A percentile compares a stretch with the other conserved stretches of the same genome.
Conservation (phyloP, 2,329 filamentous ascomycete species). For the Penicillium sp. region DNA sequence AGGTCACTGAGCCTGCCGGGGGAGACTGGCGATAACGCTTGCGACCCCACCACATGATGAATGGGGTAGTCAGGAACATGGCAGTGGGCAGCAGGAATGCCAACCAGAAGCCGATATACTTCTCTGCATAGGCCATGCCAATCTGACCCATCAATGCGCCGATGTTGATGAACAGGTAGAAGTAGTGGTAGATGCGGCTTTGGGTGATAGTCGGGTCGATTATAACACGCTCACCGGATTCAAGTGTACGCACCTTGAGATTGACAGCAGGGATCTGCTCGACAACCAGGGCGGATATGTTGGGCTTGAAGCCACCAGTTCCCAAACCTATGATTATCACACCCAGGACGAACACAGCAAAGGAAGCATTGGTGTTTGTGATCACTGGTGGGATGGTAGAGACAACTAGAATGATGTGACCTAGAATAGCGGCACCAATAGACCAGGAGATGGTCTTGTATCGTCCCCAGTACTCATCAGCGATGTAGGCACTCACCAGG, state of each 20-base stretch:
- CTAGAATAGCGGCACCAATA: slow-evolving; percentile 62
- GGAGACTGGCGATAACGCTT: background rate
- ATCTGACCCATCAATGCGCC: background rate
- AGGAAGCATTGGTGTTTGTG: background rate
- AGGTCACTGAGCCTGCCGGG: background rate
- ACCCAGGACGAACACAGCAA: background rate
- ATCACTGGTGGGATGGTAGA: background rate
- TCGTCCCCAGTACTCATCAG: slow-evolving; percentile 69
- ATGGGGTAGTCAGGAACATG: background rate
- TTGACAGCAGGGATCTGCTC: background rate
- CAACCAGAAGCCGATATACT: background rate
- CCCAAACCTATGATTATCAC: background rate
- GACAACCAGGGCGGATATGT: background rate
- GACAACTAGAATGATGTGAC: slow-evolving; percentile 29
- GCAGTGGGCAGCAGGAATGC: background rate
- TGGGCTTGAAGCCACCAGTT: background rate
- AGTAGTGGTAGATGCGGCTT: background rate
- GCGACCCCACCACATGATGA: background rate
- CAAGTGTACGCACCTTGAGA: background rate
- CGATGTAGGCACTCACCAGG: slow-evolving; percentile 61
- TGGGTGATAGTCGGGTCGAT: background rate
- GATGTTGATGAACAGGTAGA: background rate
- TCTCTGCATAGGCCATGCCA: background rate
- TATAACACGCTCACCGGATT: background rate
- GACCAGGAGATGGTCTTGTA: slow-evolving; percentile 71